phyloP scores from a whole-genome alignment of 2,329 filamentous ascomycete genomes.

The Colletotrichum noveboracense region DNA sequence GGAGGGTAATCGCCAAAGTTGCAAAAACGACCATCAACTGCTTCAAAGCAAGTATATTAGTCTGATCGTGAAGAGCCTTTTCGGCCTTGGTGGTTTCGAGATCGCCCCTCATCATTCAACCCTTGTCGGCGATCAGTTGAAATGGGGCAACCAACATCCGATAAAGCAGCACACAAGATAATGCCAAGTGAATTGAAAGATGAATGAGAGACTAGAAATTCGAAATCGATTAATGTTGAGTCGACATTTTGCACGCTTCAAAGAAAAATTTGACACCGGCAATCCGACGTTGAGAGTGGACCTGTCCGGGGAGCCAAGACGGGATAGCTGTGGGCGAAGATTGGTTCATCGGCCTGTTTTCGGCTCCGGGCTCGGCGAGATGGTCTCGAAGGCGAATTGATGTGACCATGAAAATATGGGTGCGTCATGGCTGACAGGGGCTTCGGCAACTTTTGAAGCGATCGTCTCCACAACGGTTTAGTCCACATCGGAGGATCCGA shows the following conservation, averaged over 20 bases:
- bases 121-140: neutral
- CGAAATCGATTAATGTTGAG: neutral
- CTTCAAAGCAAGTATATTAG: slow-evolving; percentile 57
- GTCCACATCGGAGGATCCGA: neutral
- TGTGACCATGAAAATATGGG: neutral
- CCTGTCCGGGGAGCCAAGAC: neutral
- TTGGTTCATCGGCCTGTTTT: neutral
- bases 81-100: slow-evolving; percentile 35
- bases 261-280: neutral
- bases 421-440: slow-evolving; percentile 5
- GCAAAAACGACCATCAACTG: slow-evolving; percentile 56
- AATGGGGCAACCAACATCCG: neutral
- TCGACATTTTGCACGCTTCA: neutral
- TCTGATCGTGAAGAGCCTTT: slow-evolving; percentile 57
- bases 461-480: neutral
- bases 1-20: slow-evolving; percentile 54
- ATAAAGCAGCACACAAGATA: neutral
- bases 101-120: slow-evolving; percentile 3
- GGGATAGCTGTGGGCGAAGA: neutral
- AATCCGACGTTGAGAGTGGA: neutral
- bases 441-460: slow-evolving; percentile 14
- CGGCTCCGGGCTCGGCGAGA: slow-evolving; percentile 11
- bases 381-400: neutral
- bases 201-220: neutral
- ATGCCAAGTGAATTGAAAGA: neutral